phyloP scores from a whole-genome alignment of 2,329 filamentous ascomycete genomes.

The Fusarium coffeatum region DNA sequence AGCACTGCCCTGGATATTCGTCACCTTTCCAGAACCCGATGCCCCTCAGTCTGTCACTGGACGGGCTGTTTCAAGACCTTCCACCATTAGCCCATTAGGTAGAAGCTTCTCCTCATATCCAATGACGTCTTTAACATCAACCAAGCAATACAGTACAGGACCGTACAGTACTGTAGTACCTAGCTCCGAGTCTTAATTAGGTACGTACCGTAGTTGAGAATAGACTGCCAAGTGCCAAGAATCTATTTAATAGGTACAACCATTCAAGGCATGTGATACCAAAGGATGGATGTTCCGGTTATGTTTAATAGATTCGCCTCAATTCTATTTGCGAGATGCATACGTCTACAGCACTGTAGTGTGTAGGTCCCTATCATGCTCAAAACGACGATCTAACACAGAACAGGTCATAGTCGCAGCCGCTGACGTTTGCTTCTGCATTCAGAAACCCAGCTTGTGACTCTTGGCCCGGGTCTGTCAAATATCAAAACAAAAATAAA shows the following conservation, averaged over 20 bases:
- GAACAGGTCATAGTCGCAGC: constrained; percentile 17
- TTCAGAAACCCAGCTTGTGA: constrained; percentile 9
- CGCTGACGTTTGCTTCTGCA: constrained; percentile 31
- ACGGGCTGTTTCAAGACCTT: background rate
- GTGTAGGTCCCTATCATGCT: background rate
- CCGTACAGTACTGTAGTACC: background rate
- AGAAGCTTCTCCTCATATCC: constrained; percentile 20
- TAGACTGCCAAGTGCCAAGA: background rate
- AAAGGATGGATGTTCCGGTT: background rate
- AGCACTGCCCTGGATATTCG: constrained; percentile 14
- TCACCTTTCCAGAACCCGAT: constrained; percentile 10
- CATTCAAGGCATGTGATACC: background rate
- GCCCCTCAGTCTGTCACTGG: background rate
- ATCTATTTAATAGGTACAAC: background rate
- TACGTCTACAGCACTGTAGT: background rate
- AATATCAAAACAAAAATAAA: background rate
- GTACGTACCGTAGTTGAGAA: background rate
- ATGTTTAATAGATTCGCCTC: background rate
- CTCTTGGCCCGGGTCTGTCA: background rate
- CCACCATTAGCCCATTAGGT: background rate
- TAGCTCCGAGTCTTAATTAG: background rate
- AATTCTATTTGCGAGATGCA: background rate
- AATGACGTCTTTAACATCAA: constrained; percentile 25
- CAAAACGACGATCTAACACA: constrained; percentile 19
- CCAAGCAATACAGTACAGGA: constrained; percentile 6